A percentile compares a stretch with the other conserved stretches of the same genome.
Conservation (phyloP, 495 filamentous ascomycete species). For the Penicillium robsamsonii region DNA sequence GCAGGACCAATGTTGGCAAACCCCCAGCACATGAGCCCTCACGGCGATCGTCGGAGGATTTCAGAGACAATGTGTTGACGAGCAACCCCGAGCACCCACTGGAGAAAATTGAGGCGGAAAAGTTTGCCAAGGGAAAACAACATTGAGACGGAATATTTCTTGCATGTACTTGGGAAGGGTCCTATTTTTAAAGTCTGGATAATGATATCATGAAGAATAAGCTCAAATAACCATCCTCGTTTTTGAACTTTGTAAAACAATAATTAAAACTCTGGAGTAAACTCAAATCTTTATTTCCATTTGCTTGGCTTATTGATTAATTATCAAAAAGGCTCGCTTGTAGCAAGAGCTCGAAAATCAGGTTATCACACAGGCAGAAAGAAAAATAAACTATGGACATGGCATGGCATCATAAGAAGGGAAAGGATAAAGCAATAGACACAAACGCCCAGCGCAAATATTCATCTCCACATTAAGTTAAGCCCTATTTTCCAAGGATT, state of each 20-base stretch:
- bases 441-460: background rate
- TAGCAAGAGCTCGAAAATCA: background rate
- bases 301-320: background rate
- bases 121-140: constrained; percentile 51
- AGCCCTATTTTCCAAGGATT: background rate
- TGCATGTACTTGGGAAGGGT: background rate
- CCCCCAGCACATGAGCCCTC: constrained; percentile 36
- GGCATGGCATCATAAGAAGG: constrained; percentile 6
- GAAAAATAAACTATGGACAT: constrained; percentile 7
- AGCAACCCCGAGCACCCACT: constrained; percentile 71
- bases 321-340: background rate
- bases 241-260: background rate
- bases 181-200: background rate
- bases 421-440: constrained; percentile 3
- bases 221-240: background rate
- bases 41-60: constrained; percentile 38
- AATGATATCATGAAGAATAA: constrained; percentile 12
- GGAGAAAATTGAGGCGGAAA: constrained; percentile 65
- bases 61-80: constrained; percentile 31
- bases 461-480: constrained; percentile 5
- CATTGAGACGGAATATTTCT: constrained; percentile 7
- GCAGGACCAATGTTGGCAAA: constrained; percentile 51
- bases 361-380: constrained; percentile 2
- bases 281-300: background rate
- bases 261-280: background rate